These are phyloP conservation scores for Globisporangium spiculum DNA, from an alignment of 352 stramenopile genomes.

Conservation along the genomic window DNA sequence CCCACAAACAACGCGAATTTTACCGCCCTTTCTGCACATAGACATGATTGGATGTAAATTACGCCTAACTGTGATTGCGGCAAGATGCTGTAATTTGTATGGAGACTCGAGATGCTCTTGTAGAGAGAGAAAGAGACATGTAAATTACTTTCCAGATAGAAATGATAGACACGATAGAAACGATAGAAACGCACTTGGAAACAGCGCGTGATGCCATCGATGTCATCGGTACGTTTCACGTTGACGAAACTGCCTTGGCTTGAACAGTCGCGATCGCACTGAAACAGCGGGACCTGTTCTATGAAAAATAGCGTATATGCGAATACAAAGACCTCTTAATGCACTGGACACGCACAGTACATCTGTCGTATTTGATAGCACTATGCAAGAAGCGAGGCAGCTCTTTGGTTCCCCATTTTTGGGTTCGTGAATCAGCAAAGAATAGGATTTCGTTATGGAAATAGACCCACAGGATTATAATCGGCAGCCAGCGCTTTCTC, in stretches of 20 bases:
- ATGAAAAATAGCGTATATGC: not conserved
- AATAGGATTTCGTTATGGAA: not conserved
- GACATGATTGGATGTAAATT: not conserved
- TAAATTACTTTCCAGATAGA: constrained; percentile 11
- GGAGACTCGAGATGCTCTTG: not conserved
- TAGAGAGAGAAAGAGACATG: constrained; percentile 1
- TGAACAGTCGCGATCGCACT: not conserved
- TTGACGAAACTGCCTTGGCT: not conserved
- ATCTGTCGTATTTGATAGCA: too few relatives aligned
- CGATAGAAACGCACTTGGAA: not conserved
- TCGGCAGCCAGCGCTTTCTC: not conserved
- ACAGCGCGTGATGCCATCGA: not conserved
- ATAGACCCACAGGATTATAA: not conserved
- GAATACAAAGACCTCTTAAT: not conserved
- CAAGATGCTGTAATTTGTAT: not conserved
- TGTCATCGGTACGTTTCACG: constrained; percentile 9
- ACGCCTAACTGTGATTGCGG: not conserved
- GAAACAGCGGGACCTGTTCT: not conserved
- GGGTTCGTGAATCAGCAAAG: not conserved
- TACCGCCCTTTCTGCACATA: not conserved
- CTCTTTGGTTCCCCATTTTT: not conserved
- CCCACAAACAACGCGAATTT: not conserved
- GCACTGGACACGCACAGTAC: too few relatives aligned
- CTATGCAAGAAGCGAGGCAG: not conserved
- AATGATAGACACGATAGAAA: constrained; percentile 4